Evolutionary conservation across 2,329 filamentous ascomycete genomes (phyloP).

Genomic region (Celoporthe dispersa): DNA sequence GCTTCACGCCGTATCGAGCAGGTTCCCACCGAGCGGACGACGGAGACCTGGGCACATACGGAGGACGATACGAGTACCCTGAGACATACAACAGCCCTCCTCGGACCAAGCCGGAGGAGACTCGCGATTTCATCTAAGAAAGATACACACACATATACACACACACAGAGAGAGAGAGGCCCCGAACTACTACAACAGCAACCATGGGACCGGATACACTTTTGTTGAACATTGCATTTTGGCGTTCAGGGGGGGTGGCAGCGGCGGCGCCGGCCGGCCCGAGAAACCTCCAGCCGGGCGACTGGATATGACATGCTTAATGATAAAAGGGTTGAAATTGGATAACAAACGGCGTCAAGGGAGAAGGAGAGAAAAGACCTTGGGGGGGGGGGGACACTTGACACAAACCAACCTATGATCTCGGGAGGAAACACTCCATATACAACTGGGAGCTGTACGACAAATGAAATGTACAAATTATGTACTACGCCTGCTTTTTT

Average conservation of each 20-base stretch:
- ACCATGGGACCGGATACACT: neutral
- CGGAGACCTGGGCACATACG: slow-evolving; percentile 26
- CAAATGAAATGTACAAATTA: slow-evolving; percentile 5
- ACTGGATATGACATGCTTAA: slow-evolving; percentile 9
- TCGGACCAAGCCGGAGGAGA: neutral
- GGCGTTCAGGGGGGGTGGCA: neutral
- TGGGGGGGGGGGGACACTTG: neutral
- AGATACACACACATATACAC: neutral
- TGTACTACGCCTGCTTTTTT: neutral
- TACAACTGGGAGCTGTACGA: slow-evolving; percentile 5
- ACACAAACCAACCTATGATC: neutral
- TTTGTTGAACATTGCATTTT: slow-evolving; percentile 1
- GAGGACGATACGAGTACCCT: slow-evolving; percentile 10
- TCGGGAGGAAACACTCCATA: neutral
- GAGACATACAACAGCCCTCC: slow-evolving; percentile 13
- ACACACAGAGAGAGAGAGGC: neutral
- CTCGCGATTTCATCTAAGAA: neutral
- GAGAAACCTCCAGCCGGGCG: slow-evolving; percentile 1
- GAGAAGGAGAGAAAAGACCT: neutral
- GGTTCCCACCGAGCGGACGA: slow-evolving; percentile 14
- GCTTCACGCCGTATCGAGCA: slow-evolving; percentile 16
- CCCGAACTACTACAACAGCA: neutral
- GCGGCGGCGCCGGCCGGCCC: neutral
- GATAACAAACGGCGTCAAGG: neutral
- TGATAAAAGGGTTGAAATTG: slow-evolving; percentile 7